Percentiles rank a stretch among this genome's conserved stretches.
These are phyloP conservation scores for Rhexocercosporidium sp. DNA, from an alignment of 2,329 filamentous ascomycete species.

Conservation along the genomic window DNA sequence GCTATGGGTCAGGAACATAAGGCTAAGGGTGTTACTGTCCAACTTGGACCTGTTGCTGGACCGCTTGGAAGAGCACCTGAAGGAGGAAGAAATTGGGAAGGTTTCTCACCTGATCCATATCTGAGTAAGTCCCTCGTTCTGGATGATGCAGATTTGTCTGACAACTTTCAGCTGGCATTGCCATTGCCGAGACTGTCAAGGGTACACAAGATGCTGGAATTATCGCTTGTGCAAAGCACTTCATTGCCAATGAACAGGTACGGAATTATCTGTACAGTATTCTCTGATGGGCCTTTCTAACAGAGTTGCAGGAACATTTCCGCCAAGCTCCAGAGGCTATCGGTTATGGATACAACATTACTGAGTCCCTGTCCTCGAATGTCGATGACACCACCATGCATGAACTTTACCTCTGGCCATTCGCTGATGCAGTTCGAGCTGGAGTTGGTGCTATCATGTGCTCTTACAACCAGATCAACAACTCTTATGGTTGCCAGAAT, in stretches of 20 bases:
- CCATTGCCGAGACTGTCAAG: conserved; percentile 73
- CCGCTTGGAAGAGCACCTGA: conserved; percentile 69
- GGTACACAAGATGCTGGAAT: conserved; percentile 84
- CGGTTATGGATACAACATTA: conserved; percentile 65
- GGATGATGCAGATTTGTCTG: neutral
- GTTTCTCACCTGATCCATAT: conserved; percentile 74
- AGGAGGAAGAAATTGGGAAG: conserved; percentile 74
- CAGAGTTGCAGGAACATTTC: conserved; percentile 58
- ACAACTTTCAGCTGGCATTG: conserved; percentile 70
- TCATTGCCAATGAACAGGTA: conserved; percentile 74
- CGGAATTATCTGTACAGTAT: neutral
- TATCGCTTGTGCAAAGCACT: conserved; percentile 84
- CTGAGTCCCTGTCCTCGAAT: conserved; percentile 60
- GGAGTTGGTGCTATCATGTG: conserved; percentile 86
- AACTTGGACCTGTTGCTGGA: conserved; percentile 77
- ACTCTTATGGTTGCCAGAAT: conserved; percentile 81
- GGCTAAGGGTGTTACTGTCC: conserved; percentile 75
- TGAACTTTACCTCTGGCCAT: conserved; percentile 66
- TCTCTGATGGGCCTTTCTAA: conserved; percentile 39
- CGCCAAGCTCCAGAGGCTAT: conserved; percentile 47
- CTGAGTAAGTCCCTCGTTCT: conserved; percentile 58
- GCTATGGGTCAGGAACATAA: conserved; percentile 66
- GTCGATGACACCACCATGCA: conserved; percentile 66
- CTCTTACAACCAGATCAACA: conserved; percentile 82
- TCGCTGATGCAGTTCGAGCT: conserved; percentile 65